Base-by-base conservation (phyloP, 148 eudicot species). In the Camellia sinensis region DNA sequence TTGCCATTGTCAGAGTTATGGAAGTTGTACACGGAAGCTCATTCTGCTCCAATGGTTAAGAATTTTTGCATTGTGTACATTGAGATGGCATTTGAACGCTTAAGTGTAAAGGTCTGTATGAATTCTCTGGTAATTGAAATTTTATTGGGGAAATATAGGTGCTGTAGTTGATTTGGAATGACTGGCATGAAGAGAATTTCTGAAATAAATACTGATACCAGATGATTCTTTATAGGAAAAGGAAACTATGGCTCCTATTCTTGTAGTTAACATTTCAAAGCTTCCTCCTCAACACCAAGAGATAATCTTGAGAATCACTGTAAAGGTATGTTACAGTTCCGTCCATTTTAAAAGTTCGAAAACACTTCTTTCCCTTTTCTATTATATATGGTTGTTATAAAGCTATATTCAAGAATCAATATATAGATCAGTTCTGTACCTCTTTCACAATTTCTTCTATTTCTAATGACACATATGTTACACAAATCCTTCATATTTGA, bases 71-170 rank as follows among this genome's bases (percentile, higher is more conserved):
- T 95, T 80, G 90, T 95, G 29, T 95, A 95, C 83, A 87, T 95
- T 72, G 98, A 95, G 89, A 95, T 93, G 98, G 97, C 97, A 62
- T 90, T 92, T 84, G 97, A 93, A 67, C 97, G 96, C 67, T 82
- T 82, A 61, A 70, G 46, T 65, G 68, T 77, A 66, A 89, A 91
- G 97, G 97, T 95, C 62, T 81, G 87, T 74, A 8, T 73, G 71
- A 57, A 7, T 57, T 29, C 48, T 46, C 63, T 29, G 6, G 9
- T 60, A 64, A 37, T 72, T 67, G 19, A 11, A n/a, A 7, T 76
- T 29, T 40, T 68, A 6, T 18, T 64, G 66, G 0, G 15, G 62
- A 72, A 57, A 18, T 73, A 52, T 37, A 18, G 59, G n/a, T 81
- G 57, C 17, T 64, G 50, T 72, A n/a, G 14, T 77, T 67, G 69